Conservation (phyloP, 768 basidiomycete species). For the Gymnopilus junonius region DNA sequence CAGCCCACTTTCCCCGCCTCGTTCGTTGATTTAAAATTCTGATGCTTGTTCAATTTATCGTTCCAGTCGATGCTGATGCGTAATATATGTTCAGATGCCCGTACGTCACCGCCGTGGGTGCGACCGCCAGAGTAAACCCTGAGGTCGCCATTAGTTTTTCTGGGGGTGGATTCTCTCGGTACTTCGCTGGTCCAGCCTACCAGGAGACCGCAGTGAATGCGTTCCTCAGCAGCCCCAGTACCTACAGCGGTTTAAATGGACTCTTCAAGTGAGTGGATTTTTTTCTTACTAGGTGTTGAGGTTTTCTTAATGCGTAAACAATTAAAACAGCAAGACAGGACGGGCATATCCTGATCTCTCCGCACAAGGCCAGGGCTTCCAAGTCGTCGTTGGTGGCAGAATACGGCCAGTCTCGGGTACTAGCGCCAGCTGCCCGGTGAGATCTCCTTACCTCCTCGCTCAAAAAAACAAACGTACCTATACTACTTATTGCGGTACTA, state of each 20-base stretch:
- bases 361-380: constrained; percentile 59
- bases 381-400: constrained; percentile 55
- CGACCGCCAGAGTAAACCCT: constrained; percentile 61
- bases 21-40: constrained; percentile 27
- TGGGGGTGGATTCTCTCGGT: constrained; percentile 69
- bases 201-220: constrained; percentile 48
- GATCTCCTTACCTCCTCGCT: constrained; percentile 20
- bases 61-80: not conserved
- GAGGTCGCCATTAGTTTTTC: constrained; percentile 66
- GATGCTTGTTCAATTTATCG: no score
- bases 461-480: no score
- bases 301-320: not conserved
- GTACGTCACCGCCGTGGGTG: constrained; percentile 69
- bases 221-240: constrained; percentile 52
- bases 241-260: constrained; percentile 45
- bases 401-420: constrained; percentile 54
- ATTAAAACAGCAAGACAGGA: constrained; percentile 44
- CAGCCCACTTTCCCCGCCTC: constrained; percentile 59
- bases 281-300: no score
- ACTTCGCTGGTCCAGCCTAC: constrained; percentile 58
- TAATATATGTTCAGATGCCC: constrained; percentile 49
- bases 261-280: constrained; percentile 54
- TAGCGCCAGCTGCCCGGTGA: constrained; percentile 59
- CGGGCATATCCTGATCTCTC: constrained; percentile 65
- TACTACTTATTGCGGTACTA: no score